Evolutionary conservation across 768 basidiomycete genomes (phyloP).

Genomic region (Mycena rebaudengoi): DNA sequence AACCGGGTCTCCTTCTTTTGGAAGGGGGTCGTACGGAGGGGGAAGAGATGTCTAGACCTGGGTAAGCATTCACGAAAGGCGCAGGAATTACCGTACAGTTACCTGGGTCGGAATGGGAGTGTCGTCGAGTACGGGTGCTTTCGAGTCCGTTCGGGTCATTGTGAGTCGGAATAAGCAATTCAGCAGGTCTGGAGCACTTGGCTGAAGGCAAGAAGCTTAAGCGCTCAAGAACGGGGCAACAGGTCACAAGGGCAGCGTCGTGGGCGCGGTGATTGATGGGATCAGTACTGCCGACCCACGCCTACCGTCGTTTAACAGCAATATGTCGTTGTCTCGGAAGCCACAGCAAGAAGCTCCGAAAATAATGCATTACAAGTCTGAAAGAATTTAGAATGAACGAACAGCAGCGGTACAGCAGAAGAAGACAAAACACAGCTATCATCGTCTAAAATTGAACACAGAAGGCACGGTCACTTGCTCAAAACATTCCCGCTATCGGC

Average conservation of each 20-base stretch:
- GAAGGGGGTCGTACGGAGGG: too few relatives aligned
- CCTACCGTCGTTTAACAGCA: too few relatives aligned
- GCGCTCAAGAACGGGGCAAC: background rate
- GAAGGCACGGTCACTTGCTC: slow-evolving; percentile 31
- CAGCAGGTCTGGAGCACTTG: background rate
- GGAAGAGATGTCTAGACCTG: too few relatives aligned
- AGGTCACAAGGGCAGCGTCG: too few relatives aligned
- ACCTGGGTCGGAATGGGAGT: background rate
- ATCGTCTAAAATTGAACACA: too few relatives aligned
- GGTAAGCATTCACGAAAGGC: background rate
- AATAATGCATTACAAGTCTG: too few relatives aligned
- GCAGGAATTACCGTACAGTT: background rate
- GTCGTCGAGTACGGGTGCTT: background rate
- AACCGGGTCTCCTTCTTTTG: too few relatives aligned
- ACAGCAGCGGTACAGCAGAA: too few relatives aligned
- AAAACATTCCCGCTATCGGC: slow-evolving; percentile 50
- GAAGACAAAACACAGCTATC: too few relatives aligned
- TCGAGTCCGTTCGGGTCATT: slow-evolving; percentile 2
- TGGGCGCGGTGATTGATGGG: background rate
- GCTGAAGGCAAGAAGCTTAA: background rate
- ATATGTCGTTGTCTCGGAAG: too few relatives aligned
- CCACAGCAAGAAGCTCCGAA: too few relatives aligned
- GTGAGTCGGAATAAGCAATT: background rate
- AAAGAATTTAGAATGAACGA: too few relatives aligned
- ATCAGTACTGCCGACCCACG: background rate